Base-by-base conservation (phyloP, 2,329 filamentous ascomycete species). In the Talaromyces sp. region DNA sequence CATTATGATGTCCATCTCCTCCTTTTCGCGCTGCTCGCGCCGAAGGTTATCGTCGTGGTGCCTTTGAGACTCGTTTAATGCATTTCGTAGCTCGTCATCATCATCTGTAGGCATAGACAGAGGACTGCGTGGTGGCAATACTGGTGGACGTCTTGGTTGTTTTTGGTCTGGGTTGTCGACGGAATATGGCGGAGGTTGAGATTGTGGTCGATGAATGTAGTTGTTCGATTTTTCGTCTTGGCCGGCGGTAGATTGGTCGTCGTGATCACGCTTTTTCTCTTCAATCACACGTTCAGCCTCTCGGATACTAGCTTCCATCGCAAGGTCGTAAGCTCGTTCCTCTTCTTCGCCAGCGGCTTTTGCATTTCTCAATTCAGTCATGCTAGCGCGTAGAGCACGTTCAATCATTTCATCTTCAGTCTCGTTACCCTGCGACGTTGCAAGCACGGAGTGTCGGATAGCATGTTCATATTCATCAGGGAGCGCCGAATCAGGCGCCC, bases 371-470 rank as follows among this genome's bases (percentile, higher is more conserved):
- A 87, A 73, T 67, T 90, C 86, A 14, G 77, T 79, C 16, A 95
- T 81, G 66, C 88, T 91, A 5, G 89, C 86, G 14, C 89, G 82
- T 58, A 96, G 89, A 0, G 90, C 90, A 21, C 85, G 81, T 71
- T 92, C 91, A 55, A 96, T 82, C 63, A 84, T 80, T 23, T 82
- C 82, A 69, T 95, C 91, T 72, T 95, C 89, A 21, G 85, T 81
- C 0, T 81, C 71, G 66, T 93, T 82, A 11, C 91, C 90, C 0
- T 79, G 82, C 0, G 89, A 92, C 0, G 89, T 92, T 70, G 89
- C 84, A 7, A 80, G 78, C 0, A 95, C 88, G 0, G 88, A 90
- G 11, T 81, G 80, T 60, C 82, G 83, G 63, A 95, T 93, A 1
- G 90, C 90, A 46, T 83, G 80, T 71, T 93, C 90, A 46, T 92